Conservation (phyloP, 805 yeast genomes). For the Blastobotrys attinorum region DNA sequence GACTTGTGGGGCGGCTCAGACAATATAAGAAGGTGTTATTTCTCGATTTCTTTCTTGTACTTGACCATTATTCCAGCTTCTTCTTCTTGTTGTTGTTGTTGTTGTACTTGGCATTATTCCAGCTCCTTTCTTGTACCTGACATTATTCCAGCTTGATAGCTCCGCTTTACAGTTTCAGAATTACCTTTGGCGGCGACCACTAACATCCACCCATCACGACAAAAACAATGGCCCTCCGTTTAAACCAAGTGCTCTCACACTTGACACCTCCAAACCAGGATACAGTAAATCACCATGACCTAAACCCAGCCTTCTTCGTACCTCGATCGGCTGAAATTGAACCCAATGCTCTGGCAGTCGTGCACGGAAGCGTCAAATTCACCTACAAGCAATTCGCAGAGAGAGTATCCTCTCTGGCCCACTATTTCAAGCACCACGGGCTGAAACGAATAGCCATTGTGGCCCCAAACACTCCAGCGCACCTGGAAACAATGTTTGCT, state of each 20-base stretch:
- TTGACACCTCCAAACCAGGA: background rate
- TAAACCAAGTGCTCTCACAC: background rate
- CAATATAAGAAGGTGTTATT: too few species aligned
- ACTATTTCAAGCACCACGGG: constrained; percentile 21
- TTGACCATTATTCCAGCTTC: too few species aligned
- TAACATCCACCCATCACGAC: too few species aligned
- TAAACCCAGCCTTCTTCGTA: constrained; percentile 29
- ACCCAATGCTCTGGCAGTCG: constrained; percentile 28
- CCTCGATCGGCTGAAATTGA: constrained; percentile 30
- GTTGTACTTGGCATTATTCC: too few species aligned
- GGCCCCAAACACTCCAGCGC: constrained; percentile 31
- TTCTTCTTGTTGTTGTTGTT: too few species aligned
- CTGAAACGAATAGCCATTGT: constrained; percentile 25
- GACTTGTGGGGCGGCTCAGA: too few species aligned
- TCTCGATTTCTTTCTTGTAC: too few species aligned
- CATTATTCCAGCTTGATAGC: too few species aligned
- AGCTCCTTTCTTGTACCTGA: too few species aligned
- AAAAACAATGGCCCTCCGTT: too few species aligned
- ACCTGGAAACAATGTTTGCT: constrained; percentile 28
- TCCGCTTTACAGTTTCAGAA: too few species aligned
- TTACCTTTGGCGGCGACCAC: too few species aligned
- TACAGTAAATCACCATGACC: constrained; percentile 28
- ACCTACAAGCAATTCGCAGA: constrained; percentile 25
- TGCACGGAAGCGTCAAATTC: constrained; percentile 20
- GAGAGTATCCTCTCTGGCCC: constrained; percentile 25